A percentile compares a stretch with the other conserved stretches of the same genome.
Evolutionary conservation across 106 monocot species (phyloP).

Genomic region (Acorus gramineus): DNA sequence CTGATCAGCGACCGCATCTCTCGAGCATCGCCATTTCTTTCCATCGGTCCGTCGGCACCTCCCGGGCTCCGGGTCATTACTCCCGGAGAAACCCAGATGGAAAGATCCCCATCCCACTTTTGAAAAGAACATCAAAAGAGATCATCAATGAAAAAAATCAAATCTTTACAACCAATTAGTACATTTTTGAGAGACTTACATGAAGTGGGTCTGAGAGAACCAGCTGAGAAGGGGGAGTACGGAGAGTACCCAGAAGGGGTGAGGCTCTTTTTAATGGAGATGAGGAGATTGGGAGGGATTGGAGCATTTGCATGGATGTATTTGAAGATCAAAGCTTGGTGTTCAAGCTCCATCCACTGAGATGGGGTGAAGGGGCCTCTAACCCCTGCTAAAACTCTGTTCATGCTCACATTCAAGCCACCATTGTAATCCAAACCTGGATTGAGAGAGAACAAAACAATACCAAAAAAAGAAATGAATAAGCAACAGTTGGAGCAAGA

Average conservation of each 20-base stretch:
- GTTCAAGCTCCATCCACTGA: conserved; percentile 91
- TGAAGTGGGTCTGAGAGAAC: conserved; percentile 33
- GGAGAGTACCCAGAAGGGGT: conserved; percentile 28
- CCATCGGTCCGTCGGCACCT: conserved; percentile 94
- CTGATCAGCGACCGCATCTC: conserved; percentile 85
- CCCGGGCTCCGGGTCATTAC: conserved; percentile 77
- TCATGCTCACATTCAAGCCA: conserved; percentile 36
- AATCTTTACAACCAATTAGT: not conserved
- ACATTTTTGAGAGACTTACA: conserved; percentile 26
- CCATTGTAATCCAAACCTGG: conserved; percentile 23
- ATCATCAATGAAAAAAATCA: not conserved
- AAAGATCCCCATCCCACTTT: conserved; percentile 70
- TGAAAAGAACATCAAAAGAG: conserved; percentile 1
- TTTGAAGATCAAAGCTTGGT: conserved; percentile 83
- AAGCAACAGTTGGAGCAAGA: not conserved
- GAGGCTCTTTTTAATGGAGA: conserved; percentile 56
- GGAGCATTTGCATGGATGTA: conserved; percentile 53
- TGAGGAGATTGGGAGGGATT: conserved; percentile 53
- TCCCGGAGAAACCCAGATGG: conserved; percentile 63
- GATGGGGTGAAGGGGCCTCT: conserved; percentile 70
- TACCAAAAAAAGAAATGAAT: not conserved
- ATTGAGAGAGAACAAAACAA: not conserved
- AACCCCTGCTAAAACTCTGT: conserved; percentile 33
- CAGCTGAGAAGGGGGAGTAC: conserved; percentile 15
- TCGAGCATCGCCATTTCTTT: conserved; percentile 99